These are phyloP conservation scores for Fraxinus angustifolia DNA, from an alignment of 305 asterid species.

Conservation along the genomic window DNA sequence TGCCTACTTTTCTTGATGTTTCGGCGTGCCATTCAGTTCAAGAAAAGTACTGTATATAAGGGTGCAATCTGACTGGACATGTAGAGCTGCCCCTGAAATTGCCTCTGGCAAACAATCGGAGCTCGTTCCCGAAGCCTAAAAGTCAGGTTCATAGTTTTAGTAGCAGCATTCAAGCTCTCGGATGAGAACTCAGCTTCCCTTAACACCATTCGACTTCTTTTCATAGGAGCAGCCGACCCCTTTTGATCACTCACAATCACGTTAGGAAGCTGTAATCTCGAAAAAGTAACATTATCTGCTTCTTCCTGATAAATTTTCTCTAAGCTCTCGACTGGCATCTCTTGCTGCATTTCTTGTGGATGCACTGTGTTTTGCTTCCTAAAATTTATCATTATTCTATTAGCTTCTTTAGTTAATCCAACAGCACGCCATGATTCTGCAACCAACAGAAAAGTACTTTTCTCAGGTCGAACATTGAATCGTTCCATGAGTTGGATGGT, in stretches of 20 bases:
- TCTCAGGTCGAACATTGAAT: constrained; percentile 50
- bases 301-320: constrained; percentile 43
- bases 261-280: constrained; percentile 54
- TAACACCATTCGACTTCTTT: constrained; percentile 40
- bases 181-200: constrained; percentile 42
- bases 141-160: constrained; percentile 38
- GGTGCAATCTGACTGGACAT: constrained; percentile 41
- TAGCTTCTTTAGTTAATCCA: constrained; percentile 48
- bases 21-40: constrained; percentile 27
- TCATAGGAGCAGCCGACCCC: constrained; percentile 26
- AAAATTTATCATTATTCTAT: constrained; percentile 23
- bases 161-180: constrained; percentile 28
- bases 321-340: constrained; percentile 33
- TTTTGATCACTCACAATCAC: constrained; percentile 45
- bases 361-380: constrained; percentile 18
- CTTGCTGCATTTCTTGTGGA: constrained; percentile 15
- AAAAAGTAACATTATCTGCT: constrained; percentile 24
- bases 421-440: constrained; percentile 52
- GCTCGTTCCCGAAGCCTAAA: constrained; percentile 36
- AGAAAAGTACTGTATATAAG: constrained; percentile 39
- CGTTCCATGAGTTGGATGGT: constrained; percentile 44
- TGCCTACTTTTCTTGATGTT: neutral
- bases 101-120: constrained; percentile 39
- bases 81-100: constrained; percentile 42
- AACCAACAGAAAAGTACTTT: constrained; percentile 39